These are phyloP conservation scores for Prunus yedoensis DNA, from an alignment of 331 rosid species.

Conservation along the genomic window DNA sequence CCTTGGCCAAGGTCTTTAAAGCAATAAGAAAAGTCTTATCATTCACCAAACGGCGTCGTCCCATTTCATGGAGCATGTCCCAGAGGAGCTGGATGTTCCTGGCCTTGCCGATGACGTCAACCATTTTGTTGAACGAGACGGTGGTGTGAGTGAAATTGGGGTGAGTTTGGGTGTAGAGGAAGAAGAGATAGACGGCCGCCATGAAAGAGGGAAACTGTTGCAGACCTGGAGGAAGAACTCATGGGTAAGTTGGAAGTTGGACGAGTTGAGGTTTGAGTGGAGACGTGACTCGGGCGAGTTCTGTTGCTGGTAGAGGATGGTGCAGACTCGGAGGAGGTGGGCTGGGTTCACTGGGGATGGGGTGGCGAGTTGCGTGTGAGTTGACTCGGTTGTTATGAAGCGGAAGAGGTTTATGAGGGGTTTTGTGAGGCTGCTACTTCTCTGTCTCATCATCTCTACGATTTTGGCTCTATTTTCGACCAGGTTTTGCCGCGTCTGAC, in stretches of 20 bases:
- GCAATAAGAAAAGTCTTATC: constrained; percentile 52
- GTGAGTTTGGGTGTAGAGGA: constrained; percentile 35
- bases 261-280: constrained; percentile 55
- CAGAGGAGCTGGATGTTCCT: constrained; percentile 69
- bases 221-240: constrained; percentile 90
- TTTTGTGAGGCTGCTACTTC: background rate
- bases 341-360: constrained; percentile 40
- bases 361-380: background rate
- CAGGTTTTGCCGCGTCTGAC: too few relatives aligned
- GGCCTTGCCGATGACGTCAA: constrained; percentile 46
- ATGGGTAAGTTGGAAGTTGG: constrained; percentile 57
- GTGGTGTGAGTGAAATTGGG: constrained; percentile 54
- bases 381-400: background rate
- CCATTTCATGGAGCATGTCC: constrained; percentile 45
- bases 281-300: constrained; percentile 58
- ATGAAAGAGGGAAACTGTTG: constrained; percentile 73
- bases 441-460: background rate
- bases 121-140: constrained; percentile 62
- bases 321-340: constrained; percentile 68
- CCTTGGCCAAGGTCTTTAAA: constrained; percentile 50
- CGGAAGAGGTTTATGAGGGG: constrained; percentile 10
- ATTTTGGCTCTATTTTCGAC: too few relatives aligned
- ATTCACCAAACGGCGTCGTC: constrained; percentile 41
- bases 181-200: constrained; percentile 77
- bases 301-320: constrained; percentile 73